phyloP scores from a whole-genome alignment of 2,329 filamentous ascomycete genomes.

The Dactylellina leptospora region DNA sequence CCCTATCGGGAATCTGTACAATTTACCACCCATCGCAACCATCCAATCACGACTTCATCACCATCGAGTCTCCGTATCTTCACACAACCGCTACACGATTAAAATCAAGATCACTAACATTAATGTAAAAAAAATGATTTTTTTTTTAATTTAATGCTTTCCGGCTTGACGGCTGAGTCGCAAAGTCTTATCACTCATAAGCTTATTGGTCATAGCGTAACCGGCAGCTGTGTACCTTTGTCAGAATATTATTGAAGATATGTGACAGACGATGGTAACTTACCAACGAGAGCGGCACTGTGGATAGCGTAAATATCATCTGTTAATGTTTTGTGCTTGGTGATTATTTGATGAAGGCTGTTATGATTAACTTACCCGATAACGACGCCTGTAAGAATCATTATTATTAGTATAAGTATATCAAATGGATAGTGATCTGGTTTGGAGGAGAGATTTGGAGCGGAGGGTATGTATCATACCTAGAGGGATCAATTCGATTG shows the following conservation, averaged over 20 bases:
- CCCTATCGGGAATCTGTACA: conserved; percentile 2
- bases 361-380: conserved; percentile 74
- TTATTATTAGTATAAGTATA: too few species aligned
- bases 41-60: not conserved
- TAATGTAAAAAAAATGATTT: too few species aligned
- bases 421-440: too few species aligned
- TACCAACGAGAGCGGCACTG: conserved; percentile 56
- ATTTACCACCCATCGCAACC: not conserved
- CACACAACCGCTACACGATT: too few species aligned
- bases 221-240: conserved; percentile 69
- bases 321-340: not conserved
- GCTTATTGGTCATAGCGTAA: conserved; percentile 85
- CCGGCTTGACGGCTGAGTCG: conserved; percentile 34
- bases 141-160: conserved; percentile 44
- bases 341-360: not conserved
- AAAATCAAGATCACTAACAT: too few species aligned
- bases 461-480: conserved; percentile 71
- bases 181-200: conserved; percentile 61
- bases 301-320: not conserved
- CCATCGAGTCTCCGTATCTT: too few species aligned
- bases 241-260: not conserved
- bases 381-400: conserved; percentile 82
- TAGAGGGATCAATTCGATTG: conserved; percentile 91
- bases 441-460: too few species aligned
- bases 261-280: conserved; percentile 51